Conservation (phyloP, 2,329 filamentous ascomycete genomes). For the Neofusicoccum laricinum region DNA sequence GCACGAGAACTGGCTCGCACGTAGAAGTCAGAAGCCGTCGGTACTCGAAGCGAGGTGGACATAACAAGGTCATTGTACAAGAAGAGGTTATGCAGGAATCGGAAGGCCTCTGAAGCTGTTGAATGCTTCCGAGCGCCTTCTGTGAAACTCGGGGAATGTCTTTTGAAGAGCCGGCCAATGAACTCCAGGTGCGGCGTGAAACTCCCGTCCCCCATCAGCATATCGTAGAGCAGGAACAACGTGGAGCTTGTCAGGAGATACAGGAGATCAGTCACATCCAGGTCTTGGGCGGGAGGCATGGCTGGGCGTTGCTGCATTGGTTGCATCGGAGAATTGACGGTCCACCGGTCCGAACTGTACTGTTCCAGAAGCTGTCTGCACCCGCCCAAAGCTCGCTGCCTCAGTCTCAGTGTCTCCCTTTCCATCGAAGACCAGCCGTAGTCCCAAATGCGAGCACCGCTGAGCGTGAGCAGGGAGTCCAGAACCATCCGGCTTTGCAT, state of each 20-base stretch:
- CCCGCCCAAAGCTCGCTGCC: background rate
- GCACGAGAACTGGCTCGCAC: background rate
- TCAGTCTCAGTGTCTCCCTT: background rate
- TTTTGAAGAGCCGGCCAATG: background rate
- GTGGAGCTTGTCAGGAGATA: background rate
- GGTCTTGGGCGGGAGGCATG: background rate
- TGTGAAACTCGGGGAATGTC: background rate
- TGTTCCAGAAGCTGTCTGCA: background rate
- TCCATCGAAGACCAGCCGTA: background rate
- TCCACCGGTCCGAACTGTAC: background rate
- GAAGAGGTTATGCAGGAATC: background rate
- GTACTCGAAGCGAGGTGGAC: background rate
- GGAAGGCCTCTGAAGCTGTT: background rate
- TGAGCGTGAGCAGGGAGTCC: background rate
- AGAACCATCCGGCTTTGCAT: slow-evolving; percentile 1
- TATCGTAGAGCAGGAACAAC: background rate
- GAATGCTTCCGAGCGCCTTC: background rate
- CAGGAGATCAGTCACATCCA: background rate
- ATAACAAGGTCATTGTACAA: background rate
- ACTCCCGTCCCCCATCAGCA: background rate
- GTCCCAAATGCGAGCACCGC: background rate
- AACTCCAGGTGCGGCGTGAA: background rate
- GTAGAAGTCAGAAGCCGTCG: background rate
- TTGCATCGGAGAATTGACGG: background rate
- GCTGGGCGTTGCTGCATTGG: background rate